phyloP scores from a whole-genome alignment of 2,329 filamentous ascomycete species.

The Colletotrichum simmondsii region DNA sequence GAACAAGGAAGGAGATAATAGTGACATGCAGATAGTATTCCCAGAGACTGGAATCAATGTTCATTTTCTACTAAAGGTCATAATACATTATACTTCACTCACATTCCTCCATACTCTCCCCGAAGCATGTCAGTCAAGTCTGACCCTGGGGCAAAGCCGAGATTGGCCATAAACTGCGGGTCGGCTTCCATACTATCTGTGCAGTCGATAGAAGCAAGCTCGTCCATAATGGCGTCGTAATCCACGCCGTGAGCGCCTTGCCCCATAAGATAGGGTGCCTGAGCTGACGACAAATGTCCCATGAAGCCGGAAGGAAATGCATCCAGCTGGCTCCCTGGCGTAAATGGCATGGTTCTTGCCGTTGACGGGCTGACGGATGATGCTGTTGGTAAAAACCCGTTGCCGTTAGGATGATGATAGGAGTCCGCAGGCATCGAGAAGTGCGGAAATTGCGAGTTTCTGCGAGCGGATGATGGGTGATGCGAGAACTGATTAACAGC shows the following conservation, averaged over 20 bases:
- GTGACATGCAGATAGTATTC: not conserved
- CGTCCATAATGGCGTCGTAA: constrained; percentile 64
- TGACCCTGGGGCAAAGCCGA: constrained; percentile 72
- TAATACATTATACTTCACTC: constrained; percentile 28
- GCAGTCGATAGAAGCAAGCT: constrained; percentile 62
- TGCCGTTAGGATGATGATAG: constrained; percentile 17
- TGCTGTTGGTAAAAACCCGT: constrained; percentile 16
- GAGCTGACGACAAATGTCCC: constrained; percentile 31
- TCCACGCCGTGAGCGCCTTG: constrained; percentile 46
- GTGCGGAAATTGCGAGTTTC: constrained; percentile 7
- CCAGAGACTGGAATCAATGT: not conserved
- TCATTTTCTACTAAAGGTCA: constrained; percentile 17
- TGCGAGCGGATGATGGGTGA: constrained; percentile 14
- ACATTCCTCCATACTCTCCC: constrained; percentile 48
- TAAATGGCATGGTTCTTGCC: constrained; percentile 32
- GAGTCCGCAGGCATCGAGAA: constrained; percentile 21
- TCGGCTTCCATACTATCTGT: constrained; percentile 63
- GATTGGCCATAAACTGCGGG: constrained; percentile 73
- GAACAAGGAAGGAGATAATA: not conserved
- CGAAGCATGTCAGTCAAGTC: constrained; percentile 64
- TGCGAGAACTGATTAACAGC: constrained; percentile 5
- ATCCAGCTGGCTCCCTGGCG: constrained; percentile 32
- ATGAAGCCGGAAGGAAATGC: constrained; percentile 26
- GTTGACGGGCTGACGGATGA: constrained; percentile 34
- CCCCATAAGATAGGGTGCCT: constrained; percentile 39